These are phyloP conservation scores for Arachis stenosperma DNA, from an alignment of 306 rosid species.

Conservation along the genomic window DNA sequence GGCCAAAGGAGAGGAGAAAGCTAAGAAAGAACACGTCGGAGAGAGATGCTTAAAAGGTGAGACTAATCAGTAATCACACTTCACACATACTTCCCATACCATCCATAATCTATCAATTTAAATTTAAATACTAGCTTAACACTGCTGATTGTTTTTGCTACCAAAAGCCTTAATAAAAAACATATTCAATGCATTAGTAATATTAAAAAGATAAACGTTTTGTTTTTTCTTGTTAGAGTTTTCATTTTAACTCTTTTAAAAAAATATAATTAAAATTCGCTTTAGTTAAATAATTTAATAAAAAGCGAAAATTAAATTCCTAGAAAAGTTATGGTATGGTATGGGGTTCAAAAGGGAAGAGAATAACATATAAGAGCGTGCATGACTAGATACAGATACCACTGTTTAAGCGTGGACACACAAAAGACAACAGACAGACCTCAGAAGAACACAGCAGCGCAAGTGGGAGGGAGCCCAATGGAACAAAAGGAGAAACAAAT, in stretches of 20 bases:
- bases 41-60: conserved; percentile 59
- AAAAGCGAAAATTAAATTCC: conserved; percentile 59
- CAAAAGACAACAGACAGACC: conserved; percentile 5
- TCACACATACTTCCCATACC: no score
- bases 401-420: conserved; percentile 7
- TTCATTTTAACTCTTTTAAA: no score
- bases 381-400: background rate
- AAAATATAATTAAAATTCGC: no score
- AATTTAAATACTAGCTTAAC: no score
- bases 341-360: conserved; percentile 25
- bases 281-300: no score
- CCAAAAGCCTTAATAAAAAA: no score
- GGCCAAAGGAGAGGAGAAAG: conserved; percentile 37
- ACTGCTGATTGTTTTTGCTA: no score
- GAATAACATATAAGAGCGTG: conserved; percentile 33
- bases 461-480: conserved; percentile 1
- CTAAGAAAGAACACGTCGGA: conserved; percentile 44
- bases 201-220: no score
- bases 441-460: conserved; percentile 25
- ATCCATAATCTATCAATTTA: no score
- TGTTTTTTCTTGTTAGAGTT: no score
- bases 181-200: no score
- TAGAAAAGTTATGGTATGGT: conserved; percentile 44
- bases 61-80: conserved; percentile 25
- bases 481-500: conserved; percentile 37